phyloP scores from a whole-genome alignment of 352 stramenopile species.

The Phytophthora ohioensis region DNA sequence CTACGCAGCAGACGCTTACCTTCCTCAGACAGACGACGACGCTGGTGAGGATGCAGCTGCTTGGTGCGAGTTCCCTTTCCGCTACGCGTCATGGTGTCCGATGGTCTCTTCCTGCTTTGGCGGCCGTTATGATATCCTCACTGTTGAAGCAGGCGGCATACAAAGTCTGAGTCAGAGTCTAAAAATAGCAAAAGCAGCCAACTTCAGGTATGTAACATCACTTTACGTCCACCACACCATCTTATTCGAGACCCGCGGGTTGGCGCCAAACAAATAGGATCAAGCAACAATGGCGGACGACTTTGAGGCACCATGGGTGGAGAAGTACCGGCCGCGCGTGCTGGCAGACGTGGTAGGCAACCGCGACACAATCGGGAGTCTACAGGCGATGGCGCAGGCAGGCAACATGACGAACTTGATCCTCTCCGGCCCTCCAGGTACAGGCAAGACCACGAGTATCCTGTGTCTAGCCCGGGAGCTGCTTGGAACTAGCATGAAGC shows the following conservation, averaged over 20 bases:
- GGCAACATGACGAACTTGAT: slow-evolving; percentile 99
- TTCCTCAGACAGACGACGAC: slow-evolving; percentile 51
- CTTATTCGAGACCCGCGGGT: neutral
- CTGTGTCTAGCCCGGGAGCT: slow-evolving; percentile 91
- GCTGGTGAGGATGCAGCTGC: slow-evolving; percentile 36
- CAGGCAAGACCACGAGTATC: slow-evolving; percentile 95
- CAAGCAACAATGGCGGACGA: slow-evolving; percentile 66
- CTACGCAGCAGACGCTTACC: slow-evolving; percentile 62
- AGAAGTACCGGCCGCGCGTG: slow-evolving; percentile 97
- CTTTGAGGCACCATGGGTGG: slow-evolving; percentile 97
- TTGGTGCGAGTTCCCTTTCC: slow-evolving; percentile 26
- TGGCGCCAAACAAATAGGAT: neutral
- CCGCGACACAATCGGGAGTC: slow-evolving; percentile 94
- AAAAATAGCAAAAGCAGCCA: neutral
- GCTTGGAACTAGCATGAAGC: slow-evolving; percentile 83
- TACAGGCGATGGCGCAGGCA: slow-evolving; percentile 95
- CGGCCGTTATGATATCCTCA: neutral
- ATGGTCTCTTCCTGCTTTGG: neutral
- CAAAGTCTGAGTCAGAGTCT: neutral
- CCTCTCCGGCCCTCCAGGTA: slow-evolving; percentile 94
- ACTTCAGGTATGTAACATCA: neutral
- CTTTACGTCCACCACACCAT: neutral
- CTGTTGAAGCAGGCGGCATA: slow-evolving; percentile 8
- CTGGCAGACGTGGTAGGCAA: slow-evolving; percentile 98
- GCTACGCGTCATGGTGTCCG: slow-evolving; percentile 19